Evolutionary conservation across 176 grass and related monocot genomes (phyloP).

Genomic region (Saccharum officinarum): DNA sequence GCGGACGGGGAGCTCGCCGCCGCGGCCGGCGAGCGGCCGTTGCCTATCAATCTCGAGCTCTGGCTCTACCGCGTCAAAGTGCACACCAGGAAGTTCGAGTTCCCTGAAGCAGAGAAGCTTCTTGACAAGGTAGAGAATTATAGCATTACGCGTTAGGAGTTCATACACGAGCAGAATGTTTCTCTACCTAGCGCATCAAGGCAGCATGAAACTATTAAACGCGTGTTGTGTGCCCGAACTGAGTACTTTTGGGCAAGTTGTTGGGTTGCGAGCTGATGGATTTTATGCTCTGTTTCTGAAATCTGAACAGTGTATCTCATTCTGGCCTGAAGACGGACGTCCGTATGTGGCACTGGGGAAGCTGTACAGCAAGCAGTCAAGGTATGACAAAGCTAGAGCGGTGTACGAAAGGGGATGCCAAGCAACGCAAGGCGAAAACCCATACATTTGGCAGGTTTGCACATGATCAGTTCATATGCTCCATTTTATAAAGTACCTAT

Average conservation of each 20-base stretch:
- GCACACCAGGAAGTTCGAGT: constrained; percentile 73
- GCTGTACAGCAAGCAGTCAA: constrained; percentile 80
- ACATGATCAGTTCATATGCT: background rate
- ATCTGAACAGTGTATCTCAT: constrained; percentile 66
- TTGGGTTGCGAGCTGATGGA: background rate
- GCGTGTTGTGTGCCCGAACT: background rate
- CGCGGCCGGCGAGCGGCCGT: constrained; percentile 51
- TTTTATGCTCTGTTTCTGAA: constrained; percentile 17
- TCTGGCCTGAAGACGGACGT: constrained; percentile 96
- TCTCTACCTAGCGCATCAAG: background rate
- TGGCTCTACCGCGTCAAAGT: constrained; percentile 83
- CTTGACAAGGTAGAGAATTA: constrained; percentile 56
- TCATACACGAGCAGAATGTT: background rate
- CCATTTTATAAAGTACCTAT: background rate
- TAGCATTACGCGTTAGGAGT: background rate
- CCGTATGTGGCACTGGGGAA: constrained; percentile 88
- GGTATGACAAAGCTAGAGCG: constrained; percentile 75
- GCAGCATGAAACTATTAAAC: background rate
- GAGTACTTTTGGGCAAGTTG: background rate
- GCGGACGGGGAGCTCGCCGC: constrained; percentile 34
- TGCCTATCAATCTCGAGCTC: constrained; percentile 91
- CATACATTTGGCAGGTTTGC: constrained; percentile 97
- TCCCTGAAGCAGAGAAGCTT: constrained; percentile 77
- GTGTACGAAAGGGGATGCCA: constrained; percentile 96
- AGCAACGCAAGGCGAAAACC: constrained; percentile 91